Evolutionary conservation across 2,329 filamentous ascomycete genomes (phyloP).

Genomic region (Annulohypoxylon truncatum): DNA sequence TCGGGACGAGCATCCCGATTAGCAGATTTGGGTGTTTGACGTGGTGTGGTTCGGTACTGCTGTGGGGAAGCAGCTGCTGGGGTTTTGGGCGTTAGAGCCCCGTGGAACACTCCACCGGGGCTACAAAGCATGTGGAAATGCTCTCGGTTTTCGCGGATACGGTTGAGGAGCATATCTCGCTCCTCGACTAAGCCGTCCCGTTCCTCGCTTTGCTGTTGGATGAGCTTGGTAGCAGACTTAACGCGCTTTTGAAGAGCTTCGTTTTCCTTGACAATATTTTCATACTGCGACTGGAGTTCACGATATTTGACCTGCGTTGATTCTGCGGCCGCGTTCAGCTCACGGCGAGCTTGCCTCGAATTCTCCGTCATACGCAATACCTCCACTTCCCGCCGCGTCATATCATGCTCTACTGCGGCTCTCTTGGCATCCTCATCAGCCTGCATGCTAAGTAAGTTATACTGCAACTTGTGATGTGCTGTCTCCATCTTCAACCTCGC

Average conservation of each 20-base stretch:
- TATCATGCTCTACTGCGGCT: slow-evolving; percentile 89
- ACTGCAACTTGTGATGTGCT: slow-evolving; percentile 91
- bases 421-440: slow-evolving; percentile 87
- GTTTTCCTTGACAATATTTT: slow-evolving; percentile 75
- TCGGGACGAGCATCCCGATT: slow-evolving; percentile 56
- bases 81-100: slow-evolving; percentile 69
- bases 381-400: slow-evolving; percentile 89
- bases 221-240: slow-evolving; percentile 79
- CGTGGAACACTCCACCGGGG: slow-evolving; percentile 75
- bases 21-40: slow-evolving; percentile 61
- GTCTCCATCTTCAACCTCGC: slow-evolving; percentile 79
- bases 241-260: slow-evolving; percentile 72
- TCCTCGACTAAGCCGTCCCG: slow-evolving; percentile 78
- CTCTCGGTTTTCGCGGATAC: slow-evolving; percentile 90
- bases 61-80: slow-evolving; percentile 58
- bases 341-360: slow-evolving; percentile 68
- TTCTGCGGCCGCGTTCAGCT: slow-evolving; percentile 64
- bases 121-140: slow-evolving; percentile 84
- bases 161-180: slow-evolving; percentile 79
- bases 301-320: slow-evolving; percentile 65
- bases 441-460: slow-evolving; percentile 84
- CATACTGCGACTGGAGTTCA: slow-evolving; percentile 74
- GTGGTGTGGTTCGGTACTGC: slow-evolving; percentile 60
- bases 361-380: slow-evolving; percentile 81
- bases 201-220: slow-evolving; percentile 82